Evolutionary conservation across 1,284 basidiomycete genomes (phyloP), one percentile per base, ranked within the genome.

Genomic region (Rhodotorula mucilaginosa): DNA sequence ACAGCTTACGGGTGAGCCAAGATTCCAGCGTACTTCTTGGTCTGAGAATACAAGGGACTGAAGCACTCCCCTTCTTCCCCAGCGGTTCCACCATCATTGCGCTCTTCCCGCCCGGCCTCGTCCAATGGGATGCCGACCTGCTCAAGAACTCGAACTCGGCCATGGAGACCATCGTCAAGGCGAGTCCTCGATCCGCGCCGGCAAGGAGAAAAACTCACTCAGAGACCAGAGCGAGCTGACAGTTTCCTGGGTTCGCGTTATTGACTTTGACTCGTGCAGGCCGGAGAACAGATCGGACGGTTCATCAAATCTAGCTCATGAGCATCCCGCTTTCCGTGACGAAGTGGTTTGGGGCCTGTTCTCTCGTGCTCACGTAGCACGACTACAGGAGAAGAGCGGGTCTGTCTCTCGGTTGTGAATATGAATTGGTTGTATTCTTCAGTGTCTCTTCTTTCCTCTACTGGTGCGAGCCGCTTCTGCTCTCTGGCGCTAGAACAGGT

Each of bases 111-210:
- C 80, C 82, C 64, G 86, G 85, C 5, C 74, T 85, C 64, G 81
- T 91, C 44, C 77, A 83, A 80, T 89, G 82, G 78, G 91, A 93
- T 77, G 81, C 85, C 13, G 91, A 93, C 79, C 79, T 94, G 64
- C 71, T 88, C 49, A 76, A 80, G 52, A 88, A 87, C 75, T 89
- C 89, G 48, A 77, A 82, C 65, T 81, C 84, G 65, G 83, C 85
- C 26, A 84, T 90, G 63, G 91, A 93, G 82, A 91, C 90, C 26
- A 81, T 90, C 10, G 85, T 93, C 51, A 86, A 87, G 81, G 90
- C 89, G 62, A 34, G 74, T 56, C 51, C 54, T 21, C 44, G 0
- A 21, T 51, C 23, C 23, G 31, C 21, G 21, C 47, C 10, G 39
- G 39, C 39, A 39, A 6, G 39, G 39, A 39, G 39, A 39, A 39